Base-by-base conservation (phyloP, 768 basidiomycete species). In the Paxillus involutus region DNA sequence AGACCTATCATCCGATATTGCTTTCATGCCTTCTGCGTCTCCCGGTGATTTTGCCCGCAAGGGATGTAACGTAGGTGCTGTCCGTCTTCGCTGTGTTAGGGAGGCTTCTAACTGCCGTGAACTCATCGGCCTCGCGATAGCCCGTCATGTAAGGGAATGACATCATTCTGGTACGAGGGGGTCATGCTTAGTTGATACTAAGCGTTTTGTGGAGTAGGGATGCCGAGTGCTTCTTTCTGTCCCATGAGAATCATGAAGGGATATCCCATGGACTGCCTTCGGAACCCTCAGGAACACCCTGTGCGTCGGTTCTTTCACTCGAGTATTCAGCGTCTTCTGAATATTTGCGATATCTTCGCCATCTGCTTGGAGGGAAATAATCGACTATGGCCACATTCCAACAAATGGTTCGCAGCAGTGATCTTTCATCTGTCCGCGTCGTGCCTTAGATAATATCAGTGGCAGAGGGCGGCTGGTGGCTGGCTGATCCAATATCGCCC, bases 281-380 rank as follows among this genome's bases (percentile, higher is more conserved):
- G 26, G 9, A 41, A 36, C 44, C 2, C 6, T 41, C 41, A 40
- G 56, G 44, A 41, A 56, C 29, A 30, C 32, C 45, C 46, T 51
- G 37, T 32, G 39, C 8, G 43, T 49, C 53, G 59, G 53, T 24
- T 35, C 49, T 47, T 44, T 17, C 52, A n/a, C 45, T 6, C 11
- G 32, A 19, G 5, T 35, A 32, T 11, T 32, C 32, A 5, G 26
- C 26, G 5, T 32, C 32, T 32, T 32, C 32, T 32, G 32, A 32
- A 26, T 26, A 32, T 32, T 32, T 8, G 11, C 32, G 7, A 32
- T 9, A 32, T 32, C 10, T 32, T 32, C 10, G 32, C 32, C 7
- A 9, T 32, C 9, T 11, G 32, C 32, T 6, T 11, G 2, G 32
- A 32, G 32, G 32, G 32, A 32, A 32, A 32, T 10, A 32, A 32